phyloP scores from a whole-genome alignment of 2,329 filamentous ascomycete species.

The Diaporthe sp. region DNA sequence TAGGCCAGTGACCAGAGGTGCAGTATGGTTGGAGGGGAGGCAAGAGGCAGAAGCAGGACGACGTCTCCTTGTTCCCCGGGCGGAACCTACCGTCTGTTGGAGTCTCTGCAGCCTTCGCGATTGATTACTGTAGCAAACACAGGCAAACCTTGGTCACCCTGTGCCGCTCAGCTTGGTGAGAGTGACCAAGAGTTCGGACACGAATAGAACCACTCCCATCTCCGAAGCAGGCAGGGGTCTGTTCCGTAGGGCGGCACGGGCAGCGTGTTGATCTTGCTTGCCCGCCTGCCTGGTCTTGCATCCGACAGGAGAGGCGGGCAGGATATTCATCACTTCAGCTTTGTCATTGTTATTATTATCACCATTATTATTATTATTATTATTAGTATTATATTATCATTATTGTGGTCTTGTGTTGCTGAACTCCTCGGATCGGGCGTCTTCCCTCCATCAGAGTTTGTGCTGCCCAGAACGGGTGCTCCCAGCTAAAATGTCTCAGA shows the following conservation, averaged over 20 bases:
- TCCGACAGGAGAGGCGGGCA: not conserved
- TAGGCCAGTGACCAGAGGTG: no score
- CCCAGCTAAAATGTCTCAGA: conserved; percentile 26
- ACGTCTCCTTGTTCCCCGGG: no score
- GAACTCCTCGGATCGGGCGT: not conserved
- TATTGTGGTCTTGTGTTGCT: not conserved
- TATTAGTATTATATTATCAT: not conserved
- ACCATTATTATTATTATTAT: not conserved
- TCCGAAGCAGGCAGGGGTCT: conserved; percentile 19
- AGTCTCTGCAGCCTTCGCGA: no score
- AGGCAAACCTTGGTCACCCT: not conserved
- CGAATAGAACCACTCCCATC: conserved; percentile 9
- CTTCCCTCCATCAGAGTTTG: conserved; percentile 20
- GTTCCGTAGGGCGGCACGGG: not conserved
- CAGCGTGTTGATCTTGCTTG: not conserved
- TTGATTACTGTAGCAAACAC: no score
- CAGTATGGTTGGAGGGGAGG: no score
- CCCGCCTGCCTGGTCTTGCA: not conserved
- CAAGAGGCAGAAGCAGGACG: no score
- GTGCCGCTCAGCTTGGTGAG: not conserved
- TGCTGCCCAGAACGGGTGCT: conserved; percentile 4
- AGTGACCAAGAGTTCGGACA: not conserved
- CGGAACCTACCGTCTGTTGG: no score
- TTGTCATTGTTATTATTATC: not conserved
- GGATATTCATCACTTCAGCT: not conserved